Percentiles rank a stretch among this genome's conserved stretches.
phyloP scores from a whole-genome alignment of 306 rosid species.

The Glycyrrhiza uralensis region DNA sequence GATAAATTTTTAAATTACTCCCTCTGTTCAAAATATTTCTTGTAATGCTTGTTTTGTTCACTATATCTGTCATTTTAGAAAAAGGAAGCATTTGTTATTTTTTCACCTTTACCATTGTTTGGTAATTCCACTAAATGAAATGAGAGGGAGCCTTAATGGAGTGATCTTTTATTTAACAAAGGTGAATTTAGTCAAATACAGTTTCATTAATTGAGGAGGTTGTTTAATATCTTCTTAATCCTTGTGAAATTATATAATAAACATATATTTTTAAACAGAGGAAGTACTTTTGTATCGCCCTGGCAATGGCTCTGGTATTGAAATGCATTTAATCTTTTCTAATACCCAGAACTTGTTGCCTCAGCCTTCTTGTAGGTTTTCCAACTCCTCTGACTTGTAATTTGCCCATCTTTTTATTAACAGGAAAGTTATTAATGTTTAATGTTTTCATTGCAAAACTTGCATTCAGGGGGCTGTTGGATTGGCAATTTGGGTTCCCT shows the following conservation, averaged over 20 bases:
- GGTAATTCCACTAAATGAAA: too few relatives aligned
- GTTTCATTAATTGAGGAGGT: background rate
- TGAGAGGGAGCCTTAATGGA: background rate
- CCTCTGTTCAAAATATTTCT: background rate
- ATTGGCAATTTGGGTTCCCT: constrained; percentile 99
- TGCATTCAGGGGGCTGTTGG: constrained; percentile 92
- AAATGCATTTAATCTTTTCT: background rate
- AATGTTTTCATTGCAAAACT: background rate
- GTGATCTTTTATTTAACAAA: background rate
- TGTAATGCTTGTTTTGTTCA: background rate
- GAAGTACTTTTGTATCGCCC: background rate
- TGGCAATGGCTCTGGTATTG: constrained; percentile 16
- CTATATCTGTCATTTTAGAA: background rate
- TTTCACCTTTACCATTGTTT: too few relatives aligned
- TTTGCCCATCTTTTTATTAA: background rate
- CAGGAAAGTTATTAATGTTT: constrained; percentile 3
- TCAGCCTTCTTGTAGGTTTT: background rate
- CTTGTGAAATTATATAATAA: background rate
- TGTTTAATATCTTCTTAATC: background rate
- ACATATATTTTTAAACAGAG: background rate
- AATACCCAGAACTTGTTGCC: background rate
- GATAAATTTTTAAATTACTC: background rate
- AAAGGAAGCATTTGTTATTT: background rate
- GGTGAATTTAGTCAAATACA: background rate
- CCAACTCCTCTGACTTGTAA: background rate